Base-by-base conservation (phyloP, 164 flowering plant genomes). In the Dillenia turbinata region DNA sequence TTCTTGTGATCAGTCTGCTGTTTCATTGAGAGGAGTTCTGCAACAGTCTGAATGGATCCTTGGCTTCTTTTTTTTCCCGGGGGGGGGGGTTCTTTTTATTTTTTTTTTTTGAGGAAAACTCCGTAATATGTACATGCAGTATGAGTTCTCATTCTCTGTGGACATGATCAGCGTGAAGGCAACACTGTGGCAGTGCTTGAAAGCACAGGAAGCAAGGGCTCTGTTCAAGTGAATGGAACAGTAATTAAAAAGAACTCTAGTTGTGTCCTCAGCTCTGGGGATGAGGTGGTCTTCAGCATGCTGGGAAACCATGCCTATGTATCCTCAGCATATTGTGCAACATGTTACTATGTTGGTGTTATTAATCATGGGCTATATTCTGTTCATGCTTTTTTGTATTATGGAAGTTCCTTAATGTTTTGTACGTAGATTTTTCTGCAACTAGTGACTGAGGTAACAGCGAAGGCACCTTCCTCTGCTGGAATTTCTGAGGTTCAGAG, bases 281-380 rank as follows among this genome's bases (percentile, higher is more conserved):
- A 92, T 77, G 98, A 92, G 65, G 71, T 92, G 60, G 68, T 83
- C 51, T 89, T 92, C 66, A 81, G 89, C 49, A 49, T 72, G 46
- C 62, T 67, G 47, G 88, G 88, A 56, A 87, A 77, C 66, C 86
- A 86, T 78, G 82, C 95, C 54, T 92, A 87, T 73, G 96, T 92
- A 92, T 92, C 96, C 90, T 88, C 75, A 16, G 47, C 57, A 50
- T 52, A 1, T 16, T 26, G 44, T 48, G 16, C 40, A 0, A 33
- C 40, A 33, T 33, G 40, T 33, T 5, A 33, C 40, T 33, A 4
- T 33, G 40, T 33, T 33, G 5, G 40, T 33, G 40, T 33, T 33
- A 33, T 33, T 33, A 33, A 33, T 33, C 40, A 33, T 33, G 40
- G 40, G 40, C 40, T 33, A 33, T 33, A 33, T 33, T 33, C 6